Evolutionary conservation across 2,329 filamentous ascomycete genomes (phyloP), one percentile per base, ranked within the genome.

Genomic region (Xylaria polymorpha): DNA sequence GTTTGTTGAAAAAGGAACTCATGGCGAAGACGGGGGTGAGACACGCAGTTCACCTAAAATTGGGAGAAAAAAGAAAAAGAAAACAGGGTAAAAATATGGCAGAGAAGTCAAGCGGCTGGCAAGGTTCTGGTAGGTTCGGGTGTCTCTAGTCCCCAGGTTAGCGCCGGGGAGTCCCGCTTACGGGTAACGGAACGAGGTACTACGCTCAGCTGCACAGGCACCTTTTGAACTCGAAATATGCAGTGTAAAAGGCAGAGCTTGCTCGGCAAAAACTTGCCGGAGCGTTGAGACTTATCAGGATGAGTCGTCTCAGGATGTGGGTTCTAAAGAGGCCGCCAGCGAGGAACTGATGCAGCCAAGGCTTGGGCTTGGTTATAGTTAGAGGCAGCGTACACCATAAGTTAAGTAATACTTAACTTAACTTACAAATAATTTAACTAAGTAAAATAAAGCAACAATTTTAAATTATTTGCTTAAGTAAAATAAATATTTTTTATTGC

Each of bases 1-100:
- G 68, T 35, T 78, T 78, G 46, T 73, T 76, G 61, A 78, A 72
- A 65, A 79, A 77, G 3, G 77, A 78, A 74, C 78, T 78, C 56
- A 55, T 74, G 62, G 44, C 22, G 50, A 60, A 4, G 22, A 7
- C 15, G 15, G 59, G 35, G 4, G 41, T 29, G 61, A 61, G 58
- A 55, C 18, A 44, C 20, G 43, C 18, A 18, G 56, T 18, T 46
- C 51, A 51, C 43, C 32, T 4, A 22, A 22, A 20, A 1, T 22
- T 4, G 32, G 2, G 14, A 18, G 5, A 55, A 25, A 18, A 29
- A 25, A 25, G 4, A n/a, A 2, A 43, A 57, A 43, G 15, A 12
- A 25, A 25, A 50, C n/a, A 50, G 46, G 53, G 18, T 6, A n/a
- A 12, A 50, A 2, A 25, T 12, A 50, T 3, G 25, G n/a, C 20